Conservation (phyloP, 2,329 filamentous ascomycete genomes). For the Fusarium piperis region DNA sequence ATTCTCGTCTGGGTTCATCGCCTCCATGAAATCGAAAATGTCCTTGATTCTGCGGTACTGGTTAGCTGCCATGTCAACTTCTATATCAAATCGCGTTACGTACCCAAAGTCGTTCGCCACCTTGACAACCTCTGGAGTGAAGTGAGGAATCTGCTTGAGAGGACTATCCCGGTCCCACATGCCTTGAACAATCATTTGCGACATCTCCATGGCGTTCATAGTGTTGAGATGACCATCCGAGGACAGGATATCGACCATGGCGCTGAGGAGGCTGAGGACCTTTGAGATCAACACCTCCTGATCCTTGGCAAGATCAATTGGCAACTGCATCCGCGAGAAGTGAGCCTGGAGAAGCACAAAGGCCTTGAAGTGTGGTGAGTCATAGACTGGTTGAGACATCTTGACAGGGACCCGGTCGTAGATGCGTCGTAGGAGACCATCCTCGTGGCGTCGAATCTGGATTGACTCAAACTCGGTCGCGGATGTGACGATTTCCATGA, state of each 20-base stretch:
- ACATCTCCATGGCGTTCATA: conserved; percentile 99
- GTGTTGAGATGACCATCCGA: conserved; percentile 97
- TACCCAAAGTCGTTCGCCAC: conserved; percentile 82
- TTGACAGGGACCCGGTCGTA: conserved; percentile 96
- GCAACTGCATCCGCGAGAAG: conserved; percentile 96
- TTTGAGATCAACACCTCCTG: conserved; percentile 89
- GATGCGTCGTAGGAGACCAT: conserved; percentile 85
- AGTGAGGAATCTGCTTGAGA: conserved; percentile 97
- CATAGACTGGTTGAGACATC: conserved; percentile 85
- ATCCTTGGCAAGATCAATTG: conserved; percentile 94
- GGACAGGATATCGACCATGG: conserved; percentile 92
- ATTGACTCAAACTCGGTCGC: conserved; percentile 97
- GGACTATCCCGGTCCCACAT: conserved; percentile 99
- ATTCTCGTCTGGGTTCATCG: conserved; percentile 97
- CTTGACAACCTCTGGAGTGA: conserved; percentile 83
- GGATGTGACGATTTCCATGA: conserved; percentile 95
- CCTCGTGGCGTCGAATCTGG: conserved; percentile 93
- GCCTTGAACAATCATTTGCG: conserved; percentile 97
- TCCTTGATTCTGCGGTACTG: conserved; percentile 76
- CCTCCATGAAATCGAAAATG: conserved; percentile 97
- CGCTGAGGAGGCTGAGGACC: conserved; percentile 86
- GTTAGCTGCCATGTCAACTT: conserved; percentile 43
- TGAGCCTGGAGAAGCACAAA: conserved; percentile 98
- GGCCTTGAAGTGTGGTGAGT: conserved; percentile 98
- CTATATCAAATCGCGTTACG: conserved; percentile 39